These are phyloP conservation scores for Pseudocercospora crystallina DNA, from an alignment of 2,329 filamentous ascomycete genomes.

Conservation along the genomic window DNA sequence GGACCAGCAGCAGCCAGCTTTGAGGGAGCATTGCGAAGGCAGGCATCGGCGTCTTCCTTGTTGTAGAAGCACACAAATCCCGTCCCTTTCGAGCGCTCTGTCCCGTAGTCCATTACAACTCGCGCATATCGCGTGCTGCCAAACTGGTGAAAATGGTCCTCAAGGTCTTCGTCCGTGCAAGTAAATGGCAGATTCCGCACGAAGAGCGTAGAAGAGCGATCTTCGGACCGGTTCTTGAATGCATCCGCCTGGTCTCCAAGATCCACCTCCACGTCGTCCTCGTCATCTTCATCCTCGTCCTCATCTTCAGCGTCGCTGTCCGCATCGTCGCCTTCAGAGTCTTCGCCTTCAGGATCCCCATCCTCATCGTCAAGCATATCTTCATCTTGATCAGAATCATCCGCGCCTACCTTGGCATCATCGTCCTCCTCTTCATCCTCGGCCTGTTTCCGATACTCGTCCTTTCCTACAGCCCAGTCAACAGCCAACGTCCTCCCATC, in stretches of 20 bases:
- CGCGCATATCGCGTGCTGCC: conserved; percentile 87
- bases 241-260: conserved; percentile 43
- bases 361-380: conserved; percentile 28
- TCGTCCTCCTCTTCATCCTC: conserved; percentile 34
- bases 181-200: conserved; percentile 93
- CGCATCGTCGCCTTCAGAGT: conserved; percentile 43
- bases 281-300: conserved; percentile 45
- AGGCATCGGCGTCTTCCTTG: conserved; percentile 70
- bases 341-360: conserved; percentile 37
- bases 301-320: conserved; percentile 45
- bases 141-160: conserved; percentile 83
- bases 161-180: conserved; percentile 75
- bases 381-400: conserved; percentile 32
- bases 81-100: conserved; percentile 84
- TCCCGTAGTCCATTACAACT: conserved; percentile 82
- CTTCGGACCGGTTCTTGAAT: conserved; percentile 46
- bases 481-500: conserved; percentile 88
- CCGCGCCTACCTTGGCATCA: conserved; percentile 35
- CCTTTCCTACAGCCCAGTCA: conserved; percentile 94
- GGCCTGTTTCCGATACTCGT: conserved; percentile 61
- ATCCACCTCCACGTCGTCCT: conserved; percentile 45
- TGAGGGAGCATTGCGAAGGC: conserved; percentile 72
- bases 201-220: conserved; percentile 80
- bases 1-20: conserved; percentile 40
- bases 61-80: conserved; percentile 93